A percentile compares a stretch with the other conserved stretches of the same genome.
Conservation (phyloP, 2,329 filamentous ascomycete species). For the Cladorrhinum sp. region DNA sequence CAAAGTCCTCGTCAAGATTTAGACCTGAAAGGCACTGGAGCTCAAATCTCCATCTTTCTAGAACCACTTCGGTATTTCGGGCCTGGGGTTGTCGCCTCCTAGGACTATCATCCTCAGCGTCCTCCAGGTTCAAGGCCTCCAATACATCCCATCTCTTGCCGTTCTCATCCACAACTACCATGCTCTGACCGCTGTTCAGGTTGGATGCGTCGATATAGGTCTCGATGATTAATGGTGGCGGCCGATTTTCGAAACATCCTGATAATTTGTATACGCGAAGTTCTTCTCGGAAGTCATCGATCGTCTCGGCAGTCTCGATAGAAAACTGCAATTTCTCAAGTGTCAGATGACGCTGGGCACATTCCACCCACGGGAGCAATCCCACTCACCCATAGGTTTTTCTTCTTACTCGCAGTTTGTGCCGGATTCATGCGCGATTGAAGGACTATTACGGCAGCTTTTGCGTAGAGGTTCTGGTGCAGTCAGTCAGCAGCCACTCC, state of each 20-base stretch:
- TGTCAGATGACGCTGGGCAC: neutral
- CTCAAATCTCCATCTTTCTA: conserved; percentile 89
- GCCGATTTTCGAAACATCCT: conserved; percentile 71
- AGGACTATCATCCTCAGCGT: conserved; percentile 46
- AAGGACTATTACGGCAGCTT: conserved; percentile 79
- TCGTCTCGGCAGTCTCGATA: conserved; percentile 89
- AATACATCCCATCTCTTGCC: conserved; percentile 91
- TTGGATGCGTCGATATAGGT: conserved; percentile 79
- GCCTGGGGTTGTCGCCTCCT: conserved; percentile 35
- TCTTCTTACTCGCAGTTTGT: conserved; percentile 58
- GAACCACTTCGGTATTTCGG: conserved; percentile 68
- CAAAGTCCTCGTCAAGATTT: conserved; percentile 52
- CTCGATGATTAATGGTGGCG: conserved; percentile 84
- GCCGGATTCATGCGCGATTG: conserved; percentile 74
- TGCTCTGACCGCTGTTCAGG: conserved; percentile 77
- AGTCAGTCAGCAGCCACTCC: conserved; percentile 4
- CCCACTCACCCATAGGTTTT: conserved; percentile 75
- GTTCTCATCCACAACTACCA: conserved; percentile 83
- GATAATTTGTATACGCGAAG: conserved; percentile 78
- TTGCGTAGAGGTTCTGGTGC: conserved; percentile 81
- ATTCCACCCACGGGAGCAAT: neutral
- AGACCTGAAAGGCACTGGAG: conserved; percentile 60
- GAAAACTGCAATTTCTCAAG: conserved; percentile 66
- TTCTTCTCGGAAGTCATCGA: conserved; percentile 80
- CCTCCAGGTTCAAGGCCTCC: conserved; percentile 70